Percentiles rank a stretch among this genome's conserved stretches.
phyloP scores from a whole-genome alignment of 2,329 filamentous ascomycete genomes.

The Talaromyces sp. region DNA sequence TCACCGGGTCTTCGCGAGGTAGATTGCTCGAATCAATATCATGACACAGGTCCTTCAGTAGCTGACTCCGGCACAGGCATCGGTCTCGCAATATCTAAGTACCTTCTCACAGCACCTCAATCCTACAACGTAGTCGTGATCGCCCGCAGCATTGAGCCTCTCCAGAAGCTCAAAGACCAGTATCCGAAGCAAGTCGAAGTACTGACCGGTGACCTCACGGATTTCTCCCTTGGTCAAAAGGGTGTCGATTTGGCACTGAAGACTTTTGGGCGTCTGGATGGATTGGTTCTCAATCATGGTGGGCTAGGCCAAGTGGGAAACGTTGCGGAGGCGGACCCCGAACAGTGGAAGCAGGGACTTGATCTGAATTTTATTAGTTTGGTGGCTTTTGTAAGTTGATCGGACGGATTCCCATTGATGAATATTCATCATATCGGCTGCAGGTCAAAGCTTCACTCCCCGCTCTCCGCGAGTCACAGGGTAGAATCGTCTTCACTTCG shows the following conservation, averaged over 20 bases:
- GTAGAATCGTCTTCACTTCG: conserved; percentile 72
- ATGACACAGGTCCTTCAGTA: background rate
- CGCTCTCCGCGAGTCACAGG: conserved; percentile 63
- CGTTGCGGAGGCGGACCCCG: conserved; percentile 61
- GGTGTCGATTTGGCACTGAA: conserved; percentile 63
- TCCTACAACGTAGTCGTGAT: conserved; percentile 57
- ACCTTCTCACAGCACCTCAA: conserved; percentile 51
- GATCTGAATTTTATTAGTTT: conserved; percentile 85
- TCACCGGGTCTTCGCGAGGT: conserved; percentile 65
- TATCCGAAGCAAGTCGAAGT: conserved; percentile 55
- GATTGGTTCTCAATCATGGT: conserved; percentile 84
- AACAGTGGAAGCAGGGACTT: conserved; percentile 73
- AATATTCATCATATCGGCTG: background rate
- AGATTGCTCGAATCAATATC: background rate
- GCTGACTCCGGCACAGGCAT: conserved; percentile 47
- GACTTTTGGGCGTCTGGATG: conserved; percentile 67
- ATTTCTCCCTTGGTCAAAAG: conserved; percentile 53
- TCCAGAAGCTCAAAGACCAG: conserved; percentile 52
- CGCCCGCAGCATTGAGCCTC: conserved; percentile 54
- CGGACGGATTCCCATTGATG: background rate
- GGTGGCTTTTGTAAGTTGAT: conserved; percentile 64
- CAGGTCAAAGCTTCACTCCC: conserved; percentile 69
- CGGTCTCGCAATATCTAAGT: conserved; percentile 58
- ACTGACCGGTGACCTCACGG: conserved; percentile 55
- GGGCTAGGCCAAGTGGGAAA: conserved; percentile 69